Evolutionary conservation across 805 yeast genomes (phyloP).

Genomic region (Starmerella lactis-condensi): DNA sequence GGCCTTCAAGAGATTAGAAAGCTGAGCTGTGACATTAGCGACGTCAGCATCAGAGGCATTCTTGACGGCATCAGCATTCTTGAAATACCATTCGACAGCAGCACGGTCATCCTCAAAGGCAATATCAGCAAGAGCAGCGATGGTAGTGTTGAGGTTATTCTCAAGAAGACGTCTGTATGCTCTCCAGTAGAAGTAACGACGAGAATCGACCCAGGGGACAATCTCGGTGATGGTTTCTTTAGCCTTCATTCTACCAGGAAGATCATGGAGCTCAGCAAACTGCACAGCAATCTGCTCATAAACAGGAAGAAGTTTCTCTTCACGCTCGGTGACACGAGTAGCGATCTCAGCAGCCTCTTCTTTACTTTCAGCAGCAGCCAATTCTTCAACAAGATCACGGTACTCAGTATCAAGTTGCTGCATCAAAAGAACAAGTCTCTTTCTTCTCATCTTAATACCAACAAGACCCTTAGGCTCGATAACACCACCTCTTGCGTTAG

Average conservation of each 20-base stretch:
- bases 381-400: constrained; percentile 38
- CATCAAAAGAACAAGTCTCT: constrained; percentile 80
- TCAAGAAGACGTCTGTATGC: constrained; percentile 88
- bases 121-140: constrained; percentile 20
- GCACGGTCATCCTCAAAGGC: constrained; percentile 51
- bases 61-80: constrained; percentile 48
- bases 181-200: constrained; percentile 98
- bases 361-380: constrained; percentile 31
- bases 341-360: constrained; percentile 52
- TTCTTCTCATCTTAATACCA: constrained; percentile 92
- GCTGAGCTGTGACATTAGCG: background rate
- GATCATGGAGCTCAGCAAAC: constrained; percentile 94
- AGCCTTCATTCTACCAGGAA: constrained; percentile 93
- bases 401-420: constrained; percentile 66
- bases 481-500: constrained; percentile 90
- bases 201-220: constrained; percentile 66
- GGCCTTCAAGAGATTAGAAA: no score
- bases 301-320: constrained; percentile 60
- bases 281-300: constrained; percentile 86
- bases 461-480: constrained; percentile 99
- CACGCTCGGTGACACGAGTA: constrained; percentile 57
- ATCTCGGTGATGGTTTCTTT: constrained; percentile 80
- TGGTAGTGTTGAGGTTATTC: constrained; percentile 41
- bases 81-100: constrained; percentile 55
- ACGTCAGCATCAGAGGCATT: constrained; percentile 26